These are phyloP conservation scores for Warburgia ugandensis DNA, from an alignment of 164 flowering plant species.

Conservation along the genomic window DNA sequence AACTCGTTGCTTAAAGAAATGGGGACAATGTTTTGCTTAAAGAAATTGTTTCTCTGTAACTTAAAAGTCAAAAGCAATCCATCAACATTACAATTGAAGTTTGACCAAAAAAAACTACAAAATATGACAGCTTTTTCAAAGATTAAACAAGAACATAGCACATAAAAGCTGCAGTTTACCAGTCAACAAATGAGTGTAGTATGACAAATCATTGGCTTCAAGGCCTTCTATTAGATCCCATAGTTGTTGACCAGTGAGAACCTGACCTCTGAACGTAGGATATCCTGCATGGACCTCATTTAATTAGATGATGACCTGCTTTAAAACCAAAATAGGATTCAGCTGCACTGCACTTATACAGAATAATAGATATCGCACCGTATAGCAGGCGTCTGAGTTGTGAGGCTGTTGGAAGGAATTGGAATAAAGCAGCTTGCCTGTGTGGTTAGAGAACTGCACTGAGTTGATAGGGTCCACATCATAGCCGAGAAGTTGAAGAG, in stretches of 20 bases:
- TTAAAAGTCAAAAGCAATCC: too few relatives aligned
- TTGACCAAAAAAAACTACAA: neutral
- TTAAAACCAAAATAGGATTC: slow-evolving; percentile 13
- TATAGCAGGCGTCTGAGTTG: slow-evolving; percentile 37
- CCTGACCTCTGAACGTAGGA: slow-evolving; percentile 97
- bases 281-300: slow-evolving; percentile 58
- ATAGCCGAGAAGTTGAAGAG: slow-evolving; percentile 89
- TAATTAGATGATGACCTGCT: slow-evolving; percentile 17
- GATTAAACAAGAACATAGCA: neutral
- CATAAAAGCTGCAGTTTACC: slow-evolving; percentile 31
- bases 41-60: too few relatives aligned
- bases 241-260: slow-evolving; percentile 81
- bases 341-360: slow-evolving; percentile 32
- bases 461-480: slow-evolving; percentile 99
- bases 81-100: too few relatives aligned
- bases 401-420: slow-evolving; percentile 36
- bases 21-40: too few relatives aligned
- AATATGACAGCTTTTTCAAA: too few relatives aligned
- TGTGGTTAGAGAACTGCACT: slow-evolving; percentile 99
- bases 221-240: slow-evolving; percentile 94
- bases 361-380: slow-evolving; percentile 35
- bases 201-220: slow-evolving; percentile 72
- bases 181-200: slow-evolving; percentile 90
- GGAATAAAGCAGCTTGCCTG: slow-evolving; percentile 83
- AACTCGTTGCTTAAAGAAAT: neutral